Conservation (phyloP, 768 basidiomycete species). For the Mycena rebaudengoi region DNA sequence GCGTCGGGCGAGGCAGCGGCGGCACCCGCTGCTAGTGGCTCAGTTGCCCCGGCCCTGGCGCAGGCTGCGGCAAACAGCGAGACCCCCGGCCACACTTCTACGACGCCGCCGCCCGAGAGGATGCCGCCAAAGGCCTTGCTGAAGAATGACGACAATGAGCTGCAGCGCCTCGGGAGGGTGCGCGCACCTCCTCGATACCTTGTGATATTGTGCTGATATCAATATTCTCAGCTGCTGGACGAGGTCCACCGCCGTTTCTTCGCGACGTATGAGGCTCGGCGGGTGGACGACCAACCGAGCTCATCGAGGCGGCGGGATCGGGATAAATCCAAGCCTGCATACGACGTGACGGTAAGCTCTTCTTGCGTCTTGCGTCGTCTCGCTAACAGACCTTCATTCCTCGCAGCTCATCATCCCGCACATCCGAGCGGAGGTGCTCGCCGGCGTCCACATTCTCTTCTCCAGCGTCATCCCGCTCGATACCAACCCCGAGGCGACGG, state of each 20-base stretch:
- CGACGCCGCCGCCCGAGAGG: constrained; percentile 48
- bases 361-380: not conserved
- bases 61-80: constrained; percentile 29
- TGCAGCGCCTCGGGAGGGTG: constrained; percentile 80
- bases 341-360: constrained; percentile 85
- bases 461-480: constrained; percentile 96
- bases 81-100: constrained; percentile 26
- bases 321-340: constrained; percentile 41
- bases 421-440: constrained; percentile 79
- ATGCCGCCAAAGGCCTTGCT: constrained; percentile 75
- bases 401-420: constrained; percentile 83
- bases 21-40: not conserved
- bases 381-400: not conserved
- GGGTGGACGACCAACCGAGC: constrained; percentile 36
- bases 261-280: constrained; percentile 62
- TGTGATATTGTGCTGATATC: constrained; percentile 2
- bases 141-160: constrained; percentile 88
- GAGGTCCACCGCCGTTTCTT: constrained; percentile 85
- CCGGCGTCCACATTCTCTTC: constrained; percentile 85
- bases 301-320: constrained; percentile 35
- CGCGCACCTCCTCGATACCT: constrained; percentile 25
- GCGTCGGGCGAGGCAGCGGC: constrained; percentile 28
- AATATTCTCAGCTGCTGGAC: constrained; percentile 72
- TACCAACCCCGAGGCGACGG: constrained; percentile 77
- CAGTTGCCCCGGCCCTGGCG: constrained; percentile 22